Evolutionary conservation across 257 asterid genomes (phyloP).

Genomic region (Primulina huaijiensis): DNA sequence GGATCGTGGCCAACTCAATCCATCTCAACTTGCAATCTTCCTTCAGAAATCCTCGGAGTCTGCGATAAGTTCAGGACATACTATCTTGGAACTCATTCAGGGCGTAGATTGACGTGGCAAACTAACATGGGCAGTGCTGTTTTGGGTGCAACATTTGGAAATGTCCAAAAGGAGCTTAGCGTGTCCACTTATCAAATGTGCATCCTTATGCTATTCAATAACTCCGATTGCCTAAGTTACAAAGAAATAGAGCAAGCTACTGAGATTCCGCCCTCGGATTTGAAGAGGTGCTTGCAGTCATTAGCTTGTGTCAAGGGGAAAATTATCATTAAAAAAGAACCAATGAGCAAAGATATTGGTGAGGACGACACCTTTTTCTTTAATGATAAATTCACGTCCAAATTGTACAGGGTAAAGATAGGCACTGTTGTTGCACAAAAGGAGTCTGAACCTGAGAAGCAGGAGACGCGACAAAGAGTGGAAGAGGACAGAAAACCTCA

Average conservation of each 20-base stretch:
- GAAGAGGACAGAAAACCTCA: conserved; percentile 66
- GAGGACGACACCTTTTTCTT: conserved; percentile 45
- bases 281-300: conserved; percentile 57
- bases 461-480: conserved; percentile 55
- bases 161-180: conserved; percentile 49
- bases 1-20: conserved; percentile 71
- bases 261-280: conserved; percentile 47
- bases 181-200: conserved; percentile 67
- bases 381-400: conserved; percentile 50
- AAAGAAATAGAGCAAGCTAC: conserved; percentile 61
- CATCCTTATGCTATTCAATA: conserved; percentile 57
- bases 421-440: conserved; percentile 58
- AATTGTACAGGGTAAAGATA: conserved; percentile 46
- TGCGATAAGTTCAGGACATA: conserved; percentile 56
- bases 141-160: conserved; percentile 46
- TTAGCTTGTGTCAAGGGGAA: conserved; percentile 62
- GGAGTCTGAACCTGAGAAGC: conserved; percentile 63
- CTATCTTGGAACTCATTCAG: conserved; percentile 64
- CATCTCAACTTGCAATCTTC: conserved; percentile 50
- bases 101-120: conserved; percentile 59
- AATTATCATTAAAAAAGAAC: conserved; percentile 50
- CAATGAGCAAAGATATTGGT: conserved; percentile 58
- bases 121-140: conserved; percentile 64
- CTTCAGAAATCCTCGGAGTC: conserved; percentile 38
- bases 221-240: conserved; percentile 35